phyloP scores from a whole-genome alignment of 257 asterid genomes.

The Solanum stenotomum region DNA sequence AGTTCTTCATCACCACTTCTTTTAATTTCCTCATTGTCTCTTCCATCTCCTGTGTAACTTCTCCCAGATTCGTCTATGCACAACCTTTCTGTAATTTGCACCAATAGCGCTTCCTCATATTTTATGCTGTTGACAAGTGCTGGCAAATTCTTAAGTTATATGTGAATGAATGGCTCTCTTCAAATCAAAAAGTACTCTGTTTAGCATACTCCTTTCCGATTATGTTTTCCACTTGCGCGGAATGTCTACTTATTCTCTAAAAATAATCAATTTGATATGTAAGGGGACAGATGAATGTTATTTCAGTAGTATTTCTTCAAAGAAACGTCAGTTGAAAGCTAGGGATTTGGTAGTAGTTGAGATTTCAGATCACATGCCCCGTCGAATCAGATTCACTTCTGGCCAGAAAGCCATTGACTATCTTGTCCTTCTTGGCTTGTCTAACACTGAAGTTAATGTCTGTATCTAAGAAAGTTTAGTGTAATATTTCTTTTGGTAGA shows the following conservation, averaged over 20 bases:
- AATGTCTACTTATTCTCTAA: neutral
- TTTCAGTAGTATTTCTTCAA: neutral
- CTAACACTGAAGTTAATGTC: neutral
- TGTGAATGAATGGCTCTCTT: neutral
- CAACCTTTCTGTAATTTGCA: neutral
- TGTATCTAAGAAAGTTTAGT: neutral
- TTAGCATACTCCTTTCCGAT: neutral
- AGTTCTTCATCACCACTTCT: neutral
- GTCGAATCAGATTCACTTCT: neutral
- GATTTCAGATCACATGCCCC: neutral
- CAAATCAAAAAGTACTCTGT: neutral
- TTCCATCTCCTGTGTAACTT: neutral
- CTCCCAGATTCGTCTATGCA: neutral
- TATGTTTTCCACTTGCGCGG: neutral
- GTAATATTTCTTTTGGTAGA: neutral
- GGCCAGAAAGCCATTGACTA: neutral
- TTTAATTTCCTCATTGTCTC: neutral
- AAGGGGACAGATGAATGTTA: neutral
- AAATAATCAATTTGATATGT: neutral
- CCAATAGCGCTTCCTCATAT: neutral
- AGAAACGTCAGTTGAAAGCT: neutral
- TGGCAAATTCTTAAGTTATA: neutral
- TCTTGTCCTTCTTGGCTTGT: neutral
- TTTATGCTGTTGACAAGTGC: neutral
- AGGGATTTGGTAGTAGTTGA: neutral